A percentile compares a stretch with the other conserved stretches of the same genome.
phyloP scores from a whole-genome alignment of 164 flowering plant genomes.

The Magnolia officinalis region DNA sequence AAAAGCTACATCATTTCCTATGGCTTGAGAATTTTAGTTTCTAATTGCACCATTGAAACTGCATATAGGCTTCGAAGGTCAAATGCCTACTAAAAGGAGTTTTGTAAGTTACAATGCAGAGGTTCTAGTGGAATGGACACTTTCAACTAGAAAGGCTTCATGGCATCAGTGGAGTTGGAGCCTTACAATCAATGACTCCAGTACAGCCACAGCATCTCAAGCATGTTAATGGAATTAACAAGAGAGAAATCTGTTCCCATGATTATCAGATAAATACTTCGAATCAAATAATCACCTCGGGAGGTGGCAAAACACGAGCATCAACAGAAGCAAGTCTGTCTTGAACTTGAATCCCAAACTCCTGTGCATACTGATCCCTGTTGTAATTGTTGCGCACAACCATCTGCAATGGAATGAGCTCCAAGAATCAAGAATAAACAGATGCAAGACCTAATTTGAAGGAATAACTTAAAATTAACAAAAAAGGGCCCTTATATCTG shows the following conservation, averaged over 20 bases:
- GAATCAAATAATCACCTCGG: conserved; percentile 40
- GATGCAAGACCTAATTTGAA: background rate
- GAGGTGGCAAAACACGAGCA: conserved; percentile 78
- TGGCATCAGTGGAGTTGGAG: too few relatives aligned
- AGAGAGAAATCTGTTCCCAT: background rate
- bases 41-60: too few relatives aligned
- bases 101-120: too few relatives aligned
- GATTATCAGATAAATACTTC: too few relatives aligned
- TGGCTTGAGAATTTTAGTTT: too few relatives aligned
- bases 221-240: too few relatives aligned
- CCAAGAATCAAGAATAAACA: background rate
- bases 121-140: conserved; percentile 9
- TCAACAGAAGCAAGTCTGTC: conserved; percentile 31
- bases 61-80: conserved; percentile 19
- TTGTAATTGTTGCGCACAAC: conserved; percentile 29
- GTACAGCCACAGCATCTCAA: too few relatives aligned
- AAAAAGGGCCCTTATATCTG: too few relatives aligned
- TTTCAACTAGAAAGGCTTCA: conserved; percentile 3
- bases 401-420: conserved; percentile 33
- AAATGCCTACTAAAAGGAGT: conserved; percentile 23
- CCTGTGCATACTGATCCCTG: conserved; percentile 28
- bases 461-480: background rate
- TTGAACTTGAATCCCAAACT: conserved; percentile 61
- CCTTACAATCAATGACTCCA: too few relatives aligned
- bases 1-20: conserved; percentile 7